These are phyloP conservation scores for Diplotaxis tenuifolia DNA, from an alignment of 345 rosid genomes.

Conservation along the genomic window DNA sequence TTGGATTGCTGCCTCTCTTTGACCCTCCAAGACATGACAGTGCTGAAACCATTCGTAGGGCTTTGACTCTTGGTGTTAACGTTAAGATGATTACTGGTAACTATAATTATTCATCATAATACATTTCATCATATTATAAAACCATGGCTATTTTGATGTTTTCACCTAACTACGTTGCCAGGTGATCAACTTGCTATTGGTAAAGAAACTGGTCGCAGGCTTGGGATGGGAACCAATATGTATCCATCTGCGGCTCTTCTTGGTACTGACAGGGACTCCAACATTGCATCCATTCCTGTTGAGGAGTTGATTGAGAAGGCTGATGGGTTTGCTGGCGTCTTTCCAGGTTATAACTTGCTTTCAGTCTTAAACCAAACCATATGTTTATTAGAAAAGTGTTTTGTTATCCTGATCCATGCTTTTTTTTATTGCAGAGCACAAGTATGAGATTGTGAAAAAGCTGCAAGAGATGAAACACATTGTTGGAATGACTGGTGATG, in stretches of 20 bases:
- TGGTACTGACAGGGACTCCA: neutral
- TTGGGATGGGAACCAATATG: neutral
- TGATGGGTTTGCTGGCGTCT: neutral
- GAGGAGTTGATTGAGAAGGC: neutral
- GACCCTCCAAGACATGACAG: neutral
- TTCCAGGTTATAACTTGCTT: constrained; percentile 1
- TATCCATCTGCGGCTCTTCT: neutral
- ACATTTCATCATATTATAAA: neutral
- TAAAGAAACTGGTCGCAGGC: neutral
- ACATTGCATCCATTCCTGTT: neutral
- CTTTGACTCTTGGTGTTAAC: neutral
- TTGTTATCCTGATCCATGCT: constrained; percentile 3
- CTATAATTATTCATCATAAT: neutral
- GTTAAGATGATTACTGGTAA: neutral
- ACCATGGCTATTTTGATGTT: constrained; percentile 2
- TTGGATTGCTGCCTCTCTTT: neutral
- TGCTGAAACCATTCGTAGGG: neutral
- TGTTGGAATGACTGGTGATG: constrained; percentile 95
- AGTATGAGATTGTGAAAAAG: constrained; percentile 73
- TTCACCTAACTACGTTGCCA: constrained; percentile 24
- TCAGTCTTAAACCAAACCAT: constrained; percentile 5
- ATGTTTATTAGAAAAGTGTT: neutral
- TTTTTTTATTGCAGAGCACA: constrained; percentile 59
- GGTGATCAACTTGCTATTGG: constrained; percentile 58
- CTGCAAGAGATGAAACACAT: constrained; percentile 43